These are phyloP conservation scores for Mrakia blollopis DNA, from an alignment of 768 basidiomycete species.

Conservation along the genomic window DNA sequence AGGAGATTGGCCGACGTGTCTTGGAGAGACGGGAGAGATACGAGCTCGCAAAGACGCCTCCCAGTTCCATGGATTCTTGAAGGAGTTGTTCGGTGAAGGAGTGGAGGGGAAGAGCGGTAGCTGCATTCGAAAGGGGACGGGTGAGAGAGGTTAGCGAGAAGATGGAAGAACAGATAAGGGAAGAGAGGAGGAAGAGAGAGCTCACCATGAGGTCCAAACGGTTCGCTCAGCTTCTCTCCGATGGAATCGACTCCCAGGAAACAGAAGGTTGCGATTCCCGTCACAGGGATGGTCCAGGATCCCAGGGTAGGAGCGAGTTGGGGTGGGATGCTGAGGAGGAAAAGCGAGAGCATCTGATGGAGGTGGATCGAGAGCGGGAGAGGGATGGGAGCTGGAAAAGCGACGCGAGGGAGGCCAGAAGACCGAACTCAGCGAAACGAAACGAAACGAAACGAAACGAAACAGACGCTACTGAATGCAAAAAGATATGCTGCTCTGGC, in stretches of 20 bases:
- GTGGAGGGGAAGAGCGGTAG: conserved; percentile 17
- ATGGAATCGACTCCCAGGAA: conserved; percentile 27
- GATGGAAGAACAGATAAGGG: background rate
- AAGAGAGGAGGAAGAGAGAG: background rate
- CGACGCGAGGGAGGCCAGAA: background rate
- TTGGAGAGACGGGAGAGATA: conserved; percentile 9
- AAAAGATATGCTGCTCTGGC: too few species aligned
- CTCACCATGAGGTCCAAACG: conserved; percentile 21
- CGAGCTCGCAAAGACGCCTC: background rate
- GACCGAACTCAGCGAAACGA: background rate
- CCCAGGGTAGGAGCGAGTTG: conserved; percentile 7
- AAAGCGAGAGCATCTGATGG: conserved; percentile 28
- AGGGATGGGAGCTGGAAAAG: conserved; percentile 5
- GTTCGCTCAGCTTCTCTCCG: conserved; percentile 14
- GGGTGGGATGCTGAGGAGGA: conserved; percentile 22
- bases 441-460: background rate
- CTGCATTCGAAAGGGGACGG: background rate
- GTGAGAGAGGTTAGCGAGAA: background rate
- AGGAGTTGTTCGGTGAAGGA: conserved; percentile 18
- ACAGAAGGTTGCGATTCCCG: conserved; percentile 19
- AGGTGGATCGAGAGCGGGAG: conserved; percentile 29
- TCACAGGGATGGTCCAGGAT: conserved; percentile 11
- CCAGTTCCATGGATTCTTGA: conserved; percentile 14
- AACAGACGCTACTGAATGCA: background rate
- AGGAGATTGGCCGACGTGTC: background rate